Base-by-base conservation (phyloP, 2,329 filamentous ascomycete genomes). In the Colletotrichum noveboracense region DNA sequence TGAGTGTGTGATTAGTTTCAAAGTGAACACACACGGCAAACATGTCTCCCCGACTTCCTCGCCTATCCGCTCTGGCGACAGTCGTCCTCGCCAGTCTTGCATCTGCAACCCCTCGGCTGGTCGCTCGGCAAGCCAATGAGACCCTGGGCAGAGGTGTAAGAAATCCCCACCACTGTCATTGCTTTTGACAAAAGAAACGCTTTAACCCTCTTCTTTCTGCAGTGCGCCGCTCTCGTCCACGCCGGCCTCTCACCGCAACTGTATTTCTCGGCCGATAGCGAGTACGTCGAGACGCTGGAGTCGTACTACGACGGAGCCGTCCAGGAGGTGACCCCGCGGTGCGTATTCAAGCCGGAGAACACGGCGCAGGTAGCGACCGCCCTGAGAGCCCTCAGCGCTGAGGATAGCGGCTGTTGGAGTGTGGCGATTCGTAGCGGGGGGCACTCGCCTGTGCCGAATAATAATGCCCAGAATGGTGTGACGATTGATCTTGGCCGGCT, bases 351-450 rank as follows among this genome's bases (percentile, higher is more conserved):
- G 32, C 74, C 74, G 6, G 68, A 67, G 24, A 70, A 61, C 4
- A 66, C 66, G 1, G 24, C 43, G 18, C 66, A 76, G 6, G 70
- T 74, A 7, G 30, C 74, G 6, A 60, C 26, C 18, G 70, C 61
- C 1, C 38, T 76, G 36, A 64, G 18, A 32, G 38, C 62, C 18
- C 55, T 76, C 34, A 72, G 61, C n/a, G 10, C 34, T 5, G 34
- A 52, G 43, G 32, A 28, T 14, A 62, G 70, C 9, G 52, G 26
- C 7, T 72, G 70, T 18, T 84, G 83, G 61, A 79, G 78, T 5
- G 87, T 87, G 73, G 86, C 84, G n/a, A 82, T 87, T 32, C 81
- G 84, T 4, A 81, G 82, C 24, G 85, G 86, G 26, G 84, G 86
- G 6, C 84, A 86, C 61, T 83, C 79, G 28, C 78, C 79, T 48